Conservation (phyloP, 306 rosid species). For the Inga oerstediana region DNA sequence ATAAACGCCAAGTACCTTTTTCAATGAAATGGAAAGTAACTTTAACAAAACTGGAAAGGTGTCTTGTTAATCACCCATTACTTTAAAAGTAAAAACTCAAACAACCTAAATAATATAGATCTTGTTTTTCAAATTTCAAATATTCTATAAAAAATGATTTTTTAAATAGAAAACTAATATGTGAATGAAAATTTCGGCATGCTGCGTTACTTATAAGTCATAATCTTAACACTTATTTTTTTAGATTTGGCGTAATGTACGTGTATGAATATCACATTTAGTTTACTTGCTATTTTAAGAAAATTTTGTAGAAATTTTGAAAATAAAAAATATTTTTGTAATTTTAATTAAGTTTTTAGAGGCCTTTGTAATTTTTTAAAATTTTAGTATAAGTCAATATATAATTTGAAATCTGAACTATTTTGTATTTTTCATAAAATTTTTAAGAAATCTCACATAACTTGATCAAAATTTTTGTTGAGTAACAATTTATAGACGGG, state of each 20-base stretch:
- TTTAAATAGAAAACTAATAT: too few relatives aligned
- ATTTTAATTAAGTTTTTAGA: too few relatives aligned
- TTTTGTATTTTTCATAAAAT: not conserved
- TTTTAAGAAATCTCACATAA: not conserved
- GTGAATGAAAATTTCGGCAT: not conserved
- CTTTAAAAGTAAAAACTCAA: not conserved
- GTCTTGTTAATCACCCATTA: not conserved
- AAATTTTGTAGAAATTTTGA: not conserved
- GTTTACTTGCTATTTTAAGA: too few relatives aligned
- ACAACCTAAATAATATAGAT: too few relatives aligned
- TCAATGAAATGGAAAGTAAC: not conserved
- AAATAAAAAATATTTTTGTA: too few relatives aligned
- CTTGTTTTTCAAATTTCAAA: too few relatives aligned
- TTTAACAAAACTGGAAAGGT: not conserved
- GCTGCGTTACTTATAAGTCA: not conserved
- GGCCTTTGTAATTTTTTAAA: not conserved
- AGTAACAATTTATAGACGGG: not conserved
- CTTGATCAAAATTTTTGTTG: too few relatives aligned
- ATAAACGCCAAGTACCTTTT: not conserved
- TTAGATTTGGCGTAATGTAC: not conserved
- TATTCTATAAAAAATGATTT: too few relatives aligned
- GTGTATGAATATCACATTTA: not conserved
- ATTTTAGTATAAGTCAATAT: too few relatives aligned
- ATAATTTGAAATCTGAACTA: not conserved
- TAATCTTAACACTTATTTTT: not conserved